Base-by-base conservation (phyloP, 495 filamentous ascomycete genomes). In the Trichocladium uniseriatum region DNA sequence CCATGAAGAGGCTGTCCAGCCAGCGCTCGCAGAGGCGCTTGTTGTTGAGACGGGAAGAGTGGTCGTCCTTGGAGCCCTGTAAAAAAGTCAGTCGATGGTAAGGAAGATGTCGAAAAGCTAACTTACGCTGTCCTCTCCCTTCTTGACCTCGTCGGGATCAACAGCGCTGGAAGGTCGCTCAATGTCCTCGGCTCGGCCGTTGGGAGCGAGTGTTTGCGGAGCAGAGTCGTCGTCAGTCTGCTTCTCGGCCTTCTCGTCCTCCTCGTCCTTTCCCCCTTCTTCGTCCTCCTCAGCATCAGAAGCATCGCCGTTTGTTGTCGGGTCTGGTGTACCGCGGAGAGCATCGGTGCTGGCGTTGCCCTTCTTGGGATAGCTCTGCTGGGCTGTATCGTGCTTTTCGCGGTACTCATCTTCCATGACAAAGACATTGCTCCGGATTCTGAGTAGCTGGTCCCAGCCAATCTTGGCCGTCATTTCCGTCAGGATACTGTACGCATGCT, bases 371-470 rank as follows among this genome's bases (percentile, higher is more conserved):
- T 71, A 70, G 61, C 42, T 77, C 72, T 32, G 31, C n/a, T 71
- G 63, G 13, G 71, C 59, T 14, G 58, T 55, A 47, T 83, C 81
- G 51, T 92, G 84, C 55, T 87, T 90, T 67, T 98, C 92, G 45
- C 94, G 80, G 56, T 98, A 98, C 64, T 98, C 92, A 59, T 98
- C 92, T 60, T 98, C 92, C 92, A 98, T 98, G 24, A 98, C 94
- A 57, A 98, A 98, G 5, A 97, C 92, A 50, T 91, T 87, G 68
- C 91, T 96, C 43, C 92, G 78, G 54, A 89, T 89, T 61, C 85
- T 90, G 21, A 98, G 74, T 13, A 98, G 75, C 57, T 95, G 87
- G 59, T 98, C 92, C 92, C 92, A 98, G 22, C 92, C 94, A 58
- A 97, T 95, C 62, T 92, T 90, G 35, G 83, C 80, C 1, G 91